Base-by-base conservation (phyloP, 192 early-diverging fungal species). In the Backusella macrospora region DNA sequence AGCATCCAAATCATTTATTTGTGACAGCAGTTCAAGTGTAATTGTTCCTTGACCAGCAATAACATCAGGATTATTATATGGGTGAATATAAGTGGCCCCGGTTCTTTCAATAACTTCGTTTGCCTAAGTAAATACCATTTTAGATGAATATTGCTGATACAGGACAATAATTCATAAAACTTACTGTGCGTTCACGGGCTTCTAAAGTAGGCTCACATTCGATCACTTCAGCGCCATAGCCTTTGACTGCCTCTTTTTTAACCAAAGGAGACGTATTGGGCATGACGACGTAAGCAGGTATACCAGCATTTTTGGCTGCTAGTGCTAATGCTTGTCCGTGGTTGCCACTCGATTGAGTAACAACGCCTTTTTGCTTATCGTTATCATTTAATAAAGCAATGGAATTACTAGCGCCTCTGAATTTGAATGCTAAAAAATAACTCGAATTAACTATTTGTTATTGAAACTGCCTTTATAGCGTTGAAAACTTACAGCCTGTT, bases 41-140 rank as follows among this genome's bases (percentile, higher is more conserved):
- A 84, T 66, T n/a, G 87, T 89, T 10, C 87, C 87, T 39, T 89
- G 87, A 3, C 87, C 87, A 40, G 87, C 81, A 64, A 89, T 89
- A 12, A 89, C 83, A 59, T 74, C 42, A 13, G 76, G 74, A 39
- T 89, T 70, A 8, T 89, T 77, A 52, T 78, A 89, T 29, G 87
- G 87, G 40, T 85, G 85, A 37, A 89, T 79, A 38, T 89, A 77
- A 3, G 73, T 72, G 0, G 83, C 87, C 8, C 86, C 86, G 6
- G 86, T 88, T 23, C 72, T 66, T 55, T 49, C 64, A 6, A 64
- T 62, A 21, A 78, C 44, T 44, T 78, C 49, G 14, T 62, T 65
- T 43, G 77, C 77, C 76, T 77, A 34, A 34, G 2, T 21, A 43
- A 38, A 14, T 9, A 72, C 49, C 44, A 23, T 39, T 10, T 10